Evolutionary conservation across 768 basidiomycete genomes (phyloP).

Genomic region (Collybiopsis confluens): DNA sequence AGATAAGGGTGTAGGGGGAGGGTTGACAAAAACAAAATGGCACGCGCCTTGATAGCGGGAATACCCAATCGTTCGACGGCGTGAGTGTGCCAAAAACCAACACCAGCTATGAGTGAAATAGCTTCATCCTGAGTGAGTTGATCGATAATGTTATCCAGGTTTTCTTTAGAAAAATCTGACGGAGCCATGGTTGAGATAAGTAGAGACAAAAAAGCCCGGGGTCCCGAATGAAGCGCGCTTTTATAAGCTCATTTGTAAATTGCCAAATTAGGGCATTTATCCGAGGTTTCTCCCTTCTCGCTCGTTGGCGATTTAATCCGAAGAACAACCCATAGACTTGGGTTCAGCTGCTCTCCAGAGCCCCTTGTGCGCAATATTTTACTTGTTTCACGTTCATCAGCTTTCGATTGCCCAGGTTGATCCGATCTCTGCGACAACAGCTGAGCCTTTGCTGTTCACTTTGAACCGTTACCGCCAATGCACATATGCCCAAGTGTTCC

Average conservation of each 20-base stretch:
- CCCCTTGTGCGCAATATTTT: too few species aligned
- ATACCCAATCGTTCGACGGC: slow-evolving; percentile 61
- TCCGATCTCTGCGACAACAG: too few species aligned
- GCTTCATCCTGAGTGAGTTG: slow-evolving; percentile 71
- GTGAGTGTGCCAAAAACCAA: slow-evolving; percentile 76
- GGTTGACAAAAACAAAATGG: neutral
- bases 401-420: too few species aligned
- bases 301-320: neutral
- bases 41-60: slow-evolving; percentile 63
- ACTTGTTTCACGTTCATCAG: too few species aligned
- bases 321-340: neutral
- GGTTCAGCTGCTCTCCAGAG: too few species aligned
- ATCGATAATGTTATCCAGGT: slow-evolving; percentile 59
- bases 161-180: slow-evolving; percentile 64
- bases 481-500: too few species aligned
- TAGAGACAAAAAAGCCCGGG: too few species aligned
- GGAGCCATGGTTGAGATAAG: slow-evolving; percentile 53
- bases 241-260: too few species aligned
- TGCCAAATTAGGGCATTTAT: neutral
- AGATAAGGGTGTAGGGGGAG: neutral
- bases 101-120: slow-evolving; percentile 66
- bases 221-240: too few species aligned
- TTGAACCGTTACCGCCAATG: too few species aligned
- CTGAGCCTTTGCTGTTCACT: too few species aligned
- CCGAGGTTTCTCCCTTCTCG: neutral